Evolutionary conservation across 2,329 filamentous ascomycete species (phyloP), one percentile per base, ranked within the genome.

Genomic region (Dothistroma septosporum): DNA sequence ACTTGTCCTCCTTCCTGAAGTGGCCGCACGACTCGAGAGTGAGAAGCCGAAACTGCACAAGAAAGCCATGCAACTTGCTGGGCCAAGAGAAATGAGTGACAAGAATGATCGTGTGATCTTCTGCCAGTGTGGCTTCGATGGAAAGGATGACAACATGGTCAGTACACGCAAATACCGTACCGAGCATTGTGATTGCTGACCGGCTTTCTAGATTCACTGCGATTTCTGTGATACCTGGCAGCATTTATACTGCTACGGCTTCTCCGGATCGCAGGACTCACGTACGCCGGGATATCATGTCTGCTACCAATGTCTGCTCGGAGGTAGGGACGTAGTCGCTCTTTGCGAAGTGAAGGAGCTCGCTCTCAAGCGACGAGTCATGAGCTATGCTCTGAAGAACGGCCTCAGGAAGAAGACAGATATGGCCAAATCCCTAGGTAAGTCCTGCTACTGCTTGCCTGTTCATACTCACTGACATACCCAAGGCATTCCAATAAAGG

Each of bases 211-310:
- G 79, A 66, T 80, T n/a, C 57, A 74, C 58, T 82, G 80, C 63
- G 60, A 65, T 12, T 79, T 76, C 61, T 82, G 79, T 64, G 64
- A 72, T 41, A 77, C 71, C 10, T 77, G 74, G 66, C 80, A 82
- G 62, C 80, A 82, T 69, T 57, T 75, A 28, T 66, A 74, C 44
- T 82, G 80, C 66, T 80, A 80, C 60, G 80, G 79, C 5, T 81
- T 77, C 63, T 66, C 67, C 9, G 69, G 64, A 21, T 32, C 58
- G 1, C 62, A 72, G n/a, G 78, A 80, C 63, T 66, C 70, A 10
- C 74, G 74, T 33, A 33, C 31, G n/a, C 31, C n/a, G 31, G 6
- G 19, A 16, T 3, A 72, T n/a, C 78, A 82, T 65, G 72, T 74
- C 16, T 82, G 80, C 69, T 81, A 81, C 63, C 67, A 69, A 32